A percentile compares a stretch with the other conserved stretches of the same genome.
phyloP scores from a whole-genome alignment of 257 asterid species.

The Scutellaria minor region DNA sequence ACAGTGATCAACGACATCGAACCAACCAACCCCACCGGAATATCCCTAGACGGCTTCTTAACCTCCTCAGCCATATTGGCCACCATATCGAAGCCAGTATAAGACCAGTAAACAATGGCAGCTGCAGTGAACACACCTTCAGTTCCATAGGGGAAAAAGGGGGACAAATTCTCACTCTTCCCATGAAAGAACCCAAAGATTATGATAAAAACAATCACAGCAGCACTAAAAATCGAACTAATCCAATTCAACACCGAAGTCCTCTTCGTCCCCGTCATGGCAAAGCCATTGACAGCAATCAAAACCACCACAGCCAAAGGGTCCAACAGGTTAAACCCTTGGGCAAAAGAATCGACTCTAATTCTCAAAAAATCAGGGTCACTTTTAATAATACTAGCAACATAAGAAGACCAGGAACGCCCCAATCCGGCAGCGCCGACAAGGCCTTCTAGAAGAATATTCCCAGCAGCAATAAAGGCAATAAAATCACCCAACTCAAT shows the following conservation, averaged over 20 bases:
- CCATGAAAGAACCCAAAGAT: conserved; percentile 75
- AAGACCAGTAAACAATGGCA: conserved; percentile 94
- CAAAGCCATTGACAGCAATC: conserved; percentile 63
- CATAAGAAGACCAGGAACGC: conserved; percentile 89
- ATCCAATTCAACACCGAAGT: conserved; percentile 73
- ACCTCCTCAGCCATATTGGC: conserved; percentile 99
- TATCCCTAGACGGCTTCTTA: conserved; percentile 80
- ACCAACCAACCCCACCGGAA: conserved; percentile 82
- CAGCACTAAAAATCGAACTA: conserved; percentile 59
- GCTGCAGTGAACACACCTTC: conserved; percentile 82
- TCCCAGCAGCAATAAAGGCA: conserved; percentile 91
- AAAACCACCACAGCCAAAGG: conserved; percentile 76
- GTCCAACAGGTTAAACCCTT: conserved; percentile 84
- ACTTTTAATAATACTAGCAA: conserved; percentile 61
- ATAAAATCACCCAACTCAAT: conserved; percentile 90
- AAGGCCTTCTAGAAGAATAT: conserved; percentile 77
- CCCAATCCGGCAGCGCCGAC: conserved; percentile 98
- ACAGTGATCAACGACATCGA: conserved; percentile 86
- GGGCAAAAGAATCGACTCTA: conserved; percentile 58
- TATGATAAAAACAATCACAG: conserved; percentile 71
- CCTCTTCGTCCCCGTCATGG: conserved; percentile 73
- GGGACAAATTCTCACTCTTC: conserved; percentile 59
- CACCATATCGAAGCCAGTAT: conserved; percentile 93
- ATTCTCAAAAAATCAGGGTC: conserved; percentile 70
- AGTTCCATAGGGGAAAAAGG: conserved; percentile 78